These are phyloP conservation scores for Saccharomycopsis hybrid DNA, from an alignment of 1,139 yeast genomes.

Conservation along the genomic window DNA sequence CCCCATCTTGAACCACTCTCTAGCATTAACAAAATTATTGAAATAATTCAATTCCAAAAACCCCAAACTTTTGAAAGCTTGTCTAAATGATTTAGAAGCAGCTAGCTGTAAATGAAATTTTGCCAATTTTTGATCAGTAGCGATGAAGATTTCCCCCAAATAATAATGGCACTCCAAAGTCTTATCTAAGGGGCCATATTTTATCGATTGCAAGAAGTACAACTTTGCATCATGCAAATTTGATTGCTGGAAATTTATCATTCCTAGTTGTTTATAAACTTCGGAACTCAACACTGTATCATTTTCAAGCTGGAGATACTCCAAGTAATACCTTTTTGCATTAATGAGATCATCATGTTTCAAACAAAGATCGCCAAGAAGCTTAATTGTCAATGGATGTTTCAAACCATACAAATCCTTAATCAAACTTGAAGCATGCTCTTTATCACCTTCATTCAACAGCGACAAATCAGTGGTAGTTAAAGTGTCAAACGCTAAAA, in stretches of 20 bases:
- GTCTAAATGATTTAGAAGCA: conserved; percentile 70
- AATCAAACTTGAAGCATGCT: conserved; percentile 59
- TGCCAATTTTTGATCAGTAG: conserved; percentile 50
- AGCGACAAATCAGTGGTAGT: conserved; percentile 23
- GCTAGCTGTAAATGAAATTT: conserved; percentile 68
- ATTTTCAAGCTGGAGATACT: conserved; percentile 47
- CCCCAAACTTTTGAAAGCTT: conserved; percentile 72
- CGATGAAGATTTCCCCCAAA: conserved; percentile 62
- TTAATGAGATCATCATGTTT: conserved; percentile 38
- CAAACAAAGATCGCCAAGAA: conserved; percentile 68
- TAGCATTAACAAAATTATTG: conserved; percentile 46
- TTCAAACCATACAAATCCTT: conserved; percentile 50
- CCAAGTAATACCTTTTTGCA: conserved; percentile 53
- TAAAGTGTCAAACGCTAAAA: conserved; percentile 60
- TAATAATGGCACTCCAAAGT: conserved; percentile 68
- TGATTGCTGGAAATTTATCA: conserved; percentile 48
- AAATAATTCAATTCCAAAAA: conserved; percentile 69
- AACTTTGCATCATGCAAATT: conserved; percentile 46
- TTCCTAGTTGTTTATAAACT: conserved; percentile 66
- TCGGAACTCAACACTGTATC: conserved; percentile 63
- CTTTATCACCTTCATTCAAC: conserved; percentile 42
- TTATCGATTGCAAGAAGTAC: conserved; percentile 57
- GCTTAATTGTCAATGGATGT: conserved; percentile 67
- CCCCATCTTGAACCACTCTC: conserved; percentile 83
- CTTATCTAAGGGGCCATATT: conserved; percentile 51